Conservation (phyloP, 257 asterid genomes). For the Fraxinus quadrangulata region DNA sequence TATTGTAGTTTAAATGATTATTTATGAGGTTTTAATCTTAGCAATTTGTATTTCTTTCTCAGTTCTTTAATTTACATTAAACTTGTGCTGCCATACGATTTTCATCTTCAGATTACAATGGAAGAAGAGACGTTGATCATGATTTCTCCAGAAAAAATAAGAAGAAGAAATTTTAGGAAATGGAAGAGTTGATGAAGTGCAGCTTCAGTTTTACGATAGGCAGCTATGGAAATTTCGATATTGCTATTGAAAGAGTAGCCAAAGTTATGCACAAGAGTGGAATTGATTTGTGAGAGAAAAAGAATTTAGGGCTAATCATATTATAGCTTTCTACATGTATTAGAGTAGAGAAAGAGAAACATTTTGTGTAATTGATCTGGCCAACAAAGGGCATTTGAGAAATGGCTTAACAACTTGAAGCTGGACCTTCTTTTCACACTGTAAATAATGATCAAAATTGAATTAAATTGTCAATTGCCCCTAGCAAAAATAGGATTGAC, state of each 20-base stretch:
- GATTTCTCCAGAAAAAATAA: conserved; percentile 19
- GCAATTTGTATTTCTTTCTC: background rate
- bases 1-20: background rate
- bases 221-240: conserved; percentile 65
- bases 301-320: conserved; percentile 50
- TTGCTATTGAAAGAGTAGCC: conserved; percentile 88
- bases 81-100: background rate
- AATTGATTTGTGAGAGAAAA: conserved; percentile 64
- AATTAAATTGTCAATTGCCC: too few relatives aligned
- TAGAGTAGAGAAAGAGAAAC: conserved; percentile 36
- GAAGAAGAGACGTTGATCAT: conserved; percentile 43
- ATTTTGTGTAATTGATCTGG: conserved; percentile 51
- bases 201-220: conserved; percentile 57
- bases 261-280: conserved; percentile 80
- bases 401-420: background rate
- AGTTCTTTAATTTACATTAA: background rate
- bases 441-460: too few relatives aligned
- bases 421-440: too few relatives aligned
- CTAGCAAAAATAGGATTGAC: too few relatives aligned
- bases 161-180: background rate
- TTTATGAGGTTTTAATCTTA: background rate
- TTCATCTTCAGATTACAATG: conserved; percentile 29
- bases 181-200: conserved; percentile 35
- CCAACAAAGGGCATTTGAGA: conserved; percentile 4
- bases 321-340: conserved; percentile 49